phyloP scores from a whole-genome alignment of 164 flowering plant genomes.

The Taxillus chinensis region DNA sequence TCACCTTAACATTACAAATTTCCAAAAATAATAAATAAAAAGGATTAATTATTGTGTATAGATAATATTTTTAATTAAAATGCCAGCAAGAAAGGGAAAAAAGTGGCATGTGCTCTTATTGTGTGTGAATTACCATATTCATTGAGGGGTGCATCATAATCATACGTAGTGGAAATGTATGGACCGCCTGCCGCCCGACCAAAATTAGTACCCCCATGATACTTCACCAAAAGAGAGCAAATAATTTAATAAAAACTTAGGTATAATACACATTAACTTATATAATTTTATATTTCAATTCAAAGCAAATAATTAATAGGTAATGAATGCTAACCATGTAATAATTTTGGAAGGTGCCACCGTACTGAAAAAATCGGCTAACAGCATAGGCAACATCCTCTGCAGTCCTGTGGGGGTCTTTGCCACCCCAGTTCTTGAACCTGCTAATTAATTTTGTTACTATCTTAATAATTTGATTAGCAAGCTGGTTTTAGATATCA shows the following conservation, averaged over 20 bases:
- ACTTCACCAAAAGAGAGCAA: constrained; percentile 12
- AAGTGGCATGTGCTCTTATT: too few species aligned
- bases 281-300: background rate
- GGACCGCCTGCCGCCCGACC: constrained; percentile 55
- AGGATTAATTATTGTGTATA: background rate
- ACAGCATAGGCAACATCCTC: constrained; percentile 38
- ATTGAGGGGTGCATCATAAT: constrained; percentile 48
- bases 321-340: constrained; percentile 25
- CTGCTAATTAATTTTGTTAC: constrained; percentile 6
- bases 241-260: background rate
- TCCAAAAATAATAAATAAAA: too few species aligned
- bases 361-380: constrained; percentile 25
- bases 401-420: constrained; percentile 24
- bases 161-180: constrained; percentile 41
- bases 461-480: too few species aligned
- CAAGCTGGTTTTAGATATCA: background rate
- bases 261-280: too few species aligned
- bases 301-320: background rate
- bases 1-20: constrained; percentile 10
- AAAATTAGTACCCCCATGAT: constrained; percentile 63
- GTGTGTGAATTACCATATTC: constrained; percentile 34
- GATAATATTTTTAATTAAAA: too few species aligned
- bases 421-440: constrained; percentile 31
- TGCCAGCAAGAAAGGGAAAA: too few species aligned
- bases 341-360: constrained; percentile 34